A percentile compares a stretch with the other conserved stretches of the same genome.
phyloP scores from a whole-genome alignment of 768 basidiomycete species.

The Amanita molliuscula region DNA sequence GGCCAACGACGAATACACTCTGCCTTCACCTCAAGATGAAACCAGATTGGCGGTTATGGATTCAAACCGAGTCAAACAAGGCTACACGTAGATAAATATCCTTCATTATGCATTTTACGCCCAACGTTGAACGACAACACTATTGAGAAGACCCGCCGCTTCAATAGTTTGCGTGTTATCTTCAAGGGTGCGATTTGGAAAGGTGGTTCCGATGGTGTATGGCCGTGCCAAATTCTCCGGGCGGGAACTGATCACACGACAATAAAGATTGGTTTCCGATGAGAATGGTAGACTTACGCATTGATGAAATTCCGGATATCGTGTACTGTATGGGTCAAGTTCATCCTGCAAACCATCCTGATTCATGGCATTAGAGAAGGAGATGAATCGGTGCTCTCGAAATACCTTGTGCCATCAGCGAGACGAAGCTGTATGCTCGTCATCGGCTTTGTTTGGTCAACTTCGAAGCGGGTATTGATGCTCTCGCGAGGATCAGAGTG shows the following conservation, averaged over 20 bases:
- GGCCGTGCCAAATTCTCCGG: slow-evolving; percentile 50
- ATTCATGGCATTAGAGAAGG: not conserved
- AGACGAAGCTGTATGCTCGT: slow-evolving; percentile 87
- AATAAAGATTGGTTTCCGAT: not conserved
- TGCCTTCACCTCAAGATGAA: no score
- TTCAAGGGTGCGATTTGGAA: slow-evolving; percentile 70
- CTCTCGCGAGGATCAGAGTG: slow-evolving; percentile 20
- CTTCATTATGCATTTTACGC: slow-evolving; percentile 17
- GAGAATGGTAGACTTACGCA: slow-evolving; percentile 45
- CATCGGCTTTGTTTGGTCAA: slow-evolving; percentile 73
- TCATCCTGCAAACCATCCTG: slow-evolving; percentile 81
- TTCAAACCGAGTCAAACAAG: not conserved
- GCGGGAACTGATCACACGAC: slow-evolving; percentile 38
- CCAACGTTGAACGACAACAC: slow-evolving; percentile 82
- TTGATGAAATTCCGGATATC: slow-evolving; percentile 86
- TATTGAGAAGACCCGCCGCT: slow-evolving; percentile 64
- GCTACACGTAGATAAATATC: not conserved
- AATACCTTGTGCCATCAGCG: slow-evolving; percentile 81
- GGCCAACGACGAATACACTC: no score
- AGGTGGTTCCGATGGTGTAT: slow-evolving; percentile 82
- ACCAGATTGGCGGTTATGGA: no score
- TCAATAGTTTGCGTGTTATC: slow-evolving; percentile 59
- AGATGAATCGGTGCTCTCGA: slow-evolving; percentile 3
- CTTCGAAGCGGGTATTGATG: slow-evolving; percentile 55
- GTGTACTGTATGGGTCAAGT: slow-evolving; percentile 78